These are phyloP conservation scores for Monosiga brevicollis DNA, from an alignment of 78 protist genomes.

Conservation along the genomic window DNA sequence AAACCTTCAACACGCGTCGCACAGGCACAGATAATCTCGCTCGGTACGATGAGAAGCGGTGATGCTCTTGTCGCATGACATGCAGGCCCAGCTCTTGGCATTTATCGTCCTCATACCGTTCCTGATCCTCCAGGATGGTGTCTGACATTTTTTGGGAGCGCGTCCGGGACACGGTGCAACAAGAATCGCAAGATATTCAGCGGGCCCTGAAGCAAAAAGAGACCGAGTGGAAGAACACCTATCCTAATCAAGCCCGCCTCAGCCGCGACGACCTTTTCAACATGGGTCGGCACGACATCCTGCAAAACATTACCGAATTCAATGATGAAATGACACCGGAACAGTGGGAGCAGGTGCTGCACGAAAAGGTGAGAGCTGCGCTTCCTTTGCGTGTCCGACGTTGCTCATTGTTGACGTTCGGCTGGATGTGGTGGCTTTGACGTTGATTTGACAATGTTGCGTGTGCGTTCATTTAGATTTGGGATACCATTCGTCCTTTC, in stretches of 20 bases:
- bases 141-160: background rate
- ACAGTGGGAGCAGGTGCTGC: too few relatives aligned
- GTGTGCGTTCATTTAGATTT: too few relatives aligned
- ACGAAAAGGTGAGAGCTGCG: too few relatives aligned
- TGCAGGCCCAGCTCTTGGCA: background rate
- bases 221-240: background rate
- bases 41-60: background rate
- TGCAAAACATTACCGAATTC: too few relatives aligned
- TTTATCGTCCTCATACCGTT: background rate
- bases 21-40: background rate
- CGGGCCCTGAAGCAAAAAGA: background rate
- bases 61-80: background rate
- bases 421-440: too few relatives aligned
- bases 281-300: too few relatives aligned
- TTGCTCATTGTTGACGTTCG: too few relatives aligned
- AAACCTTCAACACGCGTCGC: background rate
- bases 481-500: too few relatives aligned
- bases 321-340: too few relatives aligned
- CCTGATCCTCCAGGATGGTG: background rate
- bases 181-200: too few relatives aligned
- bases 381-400: too few relatives aligned
- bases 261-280: background rate
- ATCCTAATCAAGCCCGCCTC: background rate
- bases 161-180: background rate
- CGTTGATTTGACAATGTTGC: too few relatives aligned